Percentiles rank a stretch among this genome's conserved stretches.
These are phyloP conservation scores for Malus orientalis DNA, from an alignment of 306 rosid genomes.

Conservation along the genomic window DNA sequence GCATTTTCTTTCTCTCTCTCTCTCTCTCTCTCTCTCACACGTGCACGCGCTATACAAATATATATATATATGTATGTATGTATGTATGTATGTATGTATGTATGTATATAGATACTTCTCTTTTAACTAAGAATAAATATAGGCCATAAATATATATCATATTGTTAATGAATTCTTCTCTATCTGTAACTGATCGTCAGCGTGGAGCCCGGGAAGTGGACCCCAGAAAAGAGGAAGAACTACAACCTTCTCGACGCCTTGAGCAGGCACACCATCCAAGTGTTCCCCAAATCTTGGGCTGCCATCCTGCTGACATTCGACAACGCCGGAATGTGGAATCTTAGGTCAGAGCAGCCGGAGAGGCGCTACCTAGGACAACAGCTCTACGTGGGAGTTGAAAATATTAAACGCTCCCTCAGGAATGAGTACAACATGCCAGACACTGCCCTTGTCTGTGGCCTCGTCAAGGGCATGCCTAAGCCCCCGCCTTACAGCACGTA, in stretches of 20 bases:
- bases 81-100: neutral
- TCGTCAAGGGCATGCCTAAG: constrained; percentile 32
- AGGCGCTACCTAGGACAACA: constrained; percentile 61
- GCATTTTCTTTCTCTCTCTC: neutral
- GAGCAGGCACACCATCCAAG: constrained; percentile 68
- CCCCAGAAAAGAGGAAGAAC: constrained; percentile 41
- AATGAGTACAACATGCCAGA: constrained; percentile 62
- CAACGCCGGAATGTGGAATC: constrained; percentile 61
- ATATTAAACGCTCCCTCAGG: constrained; percentile 40
- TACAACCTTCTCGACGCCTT: constrained; percentile 70
- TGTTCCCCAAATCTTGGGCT: constrained; percentile 66
- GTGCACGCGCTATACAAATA: neutral
- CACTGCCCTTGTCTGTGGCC: constrained; percentile 30
- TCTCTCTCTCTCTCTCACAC: neutral
- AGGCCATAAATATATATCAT: no score
- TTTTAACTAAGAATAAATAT: neutral
- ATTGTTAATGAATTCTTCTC: neutral
- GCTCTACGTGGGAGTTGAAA: constrained; percentile 40
- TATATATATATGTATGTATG: neutral
- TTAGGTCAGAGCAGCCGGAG: constrained; percentile 54
- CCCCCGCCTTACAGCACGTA: constrained; percentile 28
- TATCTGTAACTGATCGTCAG: constrained; percentile 12
- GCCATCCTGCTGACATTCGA: constrained; percentile 53
- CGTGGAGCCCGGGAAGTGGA: constrained; percentile 71
- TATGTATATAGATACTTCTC: neutral